These are phyloP conservation scores for Neurospora sp. DNA, from an alignment of 495 filamentous ascomycete species.

Conservation along the genomic window DNA sequence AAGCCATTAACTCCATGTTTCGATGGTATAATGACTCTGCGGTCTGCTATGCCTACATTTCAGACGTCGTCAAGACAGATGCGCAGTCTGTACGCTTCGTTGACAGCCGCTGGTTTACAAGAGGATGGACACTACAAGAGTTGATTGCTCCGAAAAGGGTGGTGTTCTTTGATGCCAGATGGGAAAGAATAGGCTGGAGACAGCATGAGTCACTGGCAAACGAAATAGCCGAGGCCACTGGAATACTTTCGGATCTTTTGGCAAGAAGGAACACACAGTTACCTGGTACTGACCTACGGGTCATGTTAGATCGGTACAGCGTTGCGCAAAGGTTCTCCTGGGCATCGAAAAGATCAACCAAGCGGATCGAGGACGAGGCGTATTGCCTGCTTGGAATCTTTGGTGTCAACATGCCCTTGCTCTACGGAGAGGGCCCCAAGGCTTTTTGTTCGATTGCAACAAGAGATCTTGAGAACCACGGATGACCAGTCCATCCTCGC, in stretches of 20 bases:
- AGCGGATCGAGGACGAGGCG: no score
- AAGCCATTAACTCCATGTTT: slow-evolving; percentile 21
- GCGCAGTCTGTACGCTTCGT: slow-evolving; percentile 3
- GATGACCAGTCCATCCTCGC: no score
- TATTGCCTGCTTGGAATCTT: no score
- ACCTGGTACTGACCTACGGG: no score
- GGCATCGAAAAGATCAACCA: no score
- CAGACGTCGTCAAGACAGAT: slow-evolving; percentile 6
- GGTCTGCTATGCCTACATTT: slow-evolving; percentile 17
- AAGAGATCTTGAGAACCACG: no score
- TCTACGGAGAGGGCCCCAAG: no score
- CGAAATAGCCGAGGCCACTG: background rate
- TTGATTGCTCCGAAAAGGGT: slow-evolving; percentile 13
- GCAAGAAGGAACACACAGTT: background rate
- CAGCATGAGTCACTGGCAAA: slow-evolving; percentile 8
- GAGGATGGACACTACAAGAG: slow-evolving; percentile 19
- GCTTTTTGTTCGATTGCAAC: no score
- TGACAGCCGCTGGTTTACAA: slow-evolving; percentile 14
- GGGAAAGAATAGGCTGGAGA: slow-evolving; percentile 2
- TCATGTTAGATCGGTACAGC: no score
- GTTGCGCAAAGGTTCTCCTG: no score
- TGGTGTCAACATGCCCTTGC: no score
- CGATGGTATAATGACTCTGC: slow-evolving; percentile 11
- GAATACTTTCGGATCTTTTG: background rate
- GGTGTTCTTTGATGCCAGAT: slow-evolving; percentile 12